Evolutionary conservation across 176 grass and related monocot genomes (phyloP).

Genomic region (Pharus latifolius): DNA sequence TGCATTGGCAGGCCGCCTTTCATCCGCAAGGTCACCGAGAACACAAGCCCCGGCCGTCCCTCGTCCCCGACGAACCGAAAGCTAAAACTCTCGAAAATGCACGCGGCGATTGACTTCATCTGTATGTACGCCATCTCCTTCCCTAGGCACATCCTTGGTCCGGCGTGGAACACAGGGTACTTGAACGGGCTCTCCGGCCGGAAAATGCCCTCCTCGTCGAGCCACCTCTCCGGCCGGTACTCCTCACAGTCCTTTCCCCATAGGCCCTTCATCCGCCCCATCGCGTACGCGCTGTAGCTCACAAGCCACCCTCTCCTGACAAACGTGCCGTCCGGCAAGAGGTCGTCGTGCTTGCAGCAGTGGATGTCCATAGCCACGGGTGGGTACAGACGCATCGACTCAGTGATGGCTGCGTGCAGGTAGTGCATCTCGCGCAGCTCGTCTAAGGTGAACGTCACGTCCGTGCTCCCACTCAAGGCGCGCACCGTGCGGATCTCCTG

Average conservation of each 20-base stretch:
- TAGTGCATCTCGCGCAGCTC: constrained; percentile 56
- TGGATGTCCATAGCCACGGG: constrained; percentile 41
- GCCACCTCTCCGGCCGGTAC: constrained; percentile 61
- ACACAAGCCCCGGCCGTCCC: constrained; percentile 9
- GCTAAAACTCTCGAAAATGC: constrained; percentile 36
- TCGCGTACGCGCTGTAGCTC: constrained; percentile 42
- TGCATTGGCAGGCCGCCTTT: constrained; percentile 40
- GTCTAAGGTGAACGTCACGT: constrained; percentile 30
- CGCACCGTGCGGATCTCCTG: constrained; percentile 26
- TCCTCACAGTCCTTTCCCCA: constrained; percentile 49
- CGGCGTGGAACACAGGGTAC: constrained; percentile 46
- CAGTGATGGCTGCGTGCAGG: constrained; percentile 45
- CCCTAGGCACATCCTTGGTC: constrained; percentile 60
- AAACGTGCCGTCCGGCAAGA: constrained; percentile 44
- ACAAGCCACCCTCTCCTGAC: constrained; percentile 41
- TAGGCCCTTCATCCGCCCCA: constrained; percentile 32
- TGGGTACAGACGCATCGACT: constrained; percentile 69
- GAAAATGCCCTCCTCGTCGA: constrained; percentile 37
- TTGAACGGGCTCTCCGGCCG: constrained; percentile 44
- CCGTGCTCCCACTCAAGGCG: neutral
- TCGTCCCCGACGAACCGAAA: constrained; percentile 16
- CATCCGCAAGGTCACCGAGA: constrained; percentile 50
- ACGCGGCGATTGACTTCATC: constrained; percentile 58
- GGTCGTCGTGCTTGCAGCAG: constrained; percentile 34
- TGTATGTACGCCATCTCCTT: constrained; percentile 80